A percentile compares a stretch with the other conserved stretches of the same genome.
Conservation (phyloP, 2,329 filamentous ascomycete species). For the Curvularia lunata region DNA sequence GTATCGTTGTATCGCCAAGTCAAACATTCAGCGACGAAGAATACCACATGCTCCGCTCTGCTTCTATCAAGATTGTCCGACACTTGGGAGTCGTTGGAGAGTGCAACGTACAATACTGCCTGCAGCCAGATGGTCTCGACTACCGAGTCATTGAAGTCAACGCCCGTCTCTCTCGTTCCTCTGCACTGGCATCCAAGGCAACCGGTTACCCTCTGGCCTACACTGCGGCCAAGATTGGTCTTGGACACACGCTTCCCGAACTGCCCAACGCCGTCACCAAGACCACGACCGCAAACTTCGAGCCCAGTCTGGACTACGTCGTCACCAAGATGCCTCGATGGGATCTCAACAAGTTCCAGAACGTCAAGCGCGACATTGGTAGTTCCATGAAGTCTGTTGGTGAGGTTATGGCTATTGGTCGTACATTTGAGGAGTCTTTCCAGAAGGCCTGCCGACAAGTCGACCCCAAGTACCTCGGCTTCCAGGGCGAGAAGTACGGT, state of each 20-base stretch:
- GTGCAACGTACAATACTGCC: conserved; percentile 97
- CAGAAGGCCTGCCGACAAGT: conserved; percentile 99
- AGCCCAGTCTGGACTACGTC: conserved; percentile 95
- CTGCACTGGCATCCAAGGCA: conserved; percentile 94
- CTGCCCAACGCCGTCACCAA: conserved; percentile 98
- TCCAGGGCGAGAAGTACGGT: conserved; percentile 88
- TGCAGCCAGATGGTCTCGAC: conserved; percentile 95
- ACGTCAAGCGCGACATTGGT: conserved; percentile 96
- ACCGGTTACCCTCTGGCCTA: conserved; percentile 97
- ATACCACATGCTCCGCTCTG: conserved; percentile 98
- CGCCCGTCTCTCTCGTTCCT: conserved; percentile 95
- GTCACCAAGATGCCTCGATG: conserved; percentile 98
- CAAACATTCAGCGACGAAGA: conserved; percentile 98
- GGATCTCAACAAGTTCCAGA: conserved; percentile 99
- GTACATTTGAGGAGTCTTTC: conserved; percentile 98
- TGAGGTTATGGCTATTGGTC: conserved; percentile 98
- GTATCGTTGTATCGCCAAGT: conserved; percentile 95
- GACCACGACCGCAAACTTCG: conserved; percentile 98
- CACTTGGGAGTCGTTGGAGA: conserved; percentile 97
- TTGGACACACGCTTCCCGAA: conserved; percentile 93
- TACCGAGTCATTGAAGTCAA: conserved; percentile 99
- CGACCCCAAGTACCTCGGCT: conserved; percentile 87
- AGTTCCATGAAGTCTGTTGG: conserved; percentile 99
- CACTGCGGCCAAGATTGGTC: conserved; percentile 96
- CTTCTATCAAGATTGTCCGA: conserved; percentile 97